Evolutionary conservation across 768 basidiomycete genomes (phyloP), one percentile per base, ranked within the genome.

Genomic region (Kwoniella sp.): DNA sequence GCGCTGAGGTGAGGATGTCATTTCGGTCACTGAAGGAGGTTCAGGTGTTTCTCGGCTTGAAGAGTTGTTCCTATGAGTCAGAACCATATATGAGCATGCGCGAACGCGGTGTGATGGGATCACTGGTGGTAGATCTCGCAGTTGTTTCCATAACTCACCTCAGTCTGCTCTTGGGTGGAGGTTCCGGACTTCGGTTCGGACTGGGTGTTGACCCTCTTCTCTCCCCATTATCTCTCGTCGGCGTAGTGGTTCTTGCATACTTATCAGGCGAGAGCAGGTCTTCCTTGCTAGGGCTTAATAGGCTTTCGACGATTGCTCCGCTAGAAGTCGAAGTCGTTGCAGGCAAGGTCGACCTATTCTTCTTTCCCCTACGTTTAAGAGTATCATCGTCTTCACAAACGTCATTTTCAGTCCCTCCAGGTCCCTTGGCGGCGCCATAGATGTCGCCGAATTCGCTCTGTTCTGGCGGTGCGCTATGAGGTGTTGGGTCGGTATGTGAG

Each of bases 101-200:
- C 34, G 34, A 13, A 5, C 34, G 13, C 5, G 13, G 34, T 34
- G 13, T 5, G 34, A 34, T 5, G 34, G 34, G 34, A 5, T 34
- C 13, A 5, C 34, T 5, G 8, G 41, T 17, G 8, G 41, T 45
- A 17, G n/a, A n/a, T n/a, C 8, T 45, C 41, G 17, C 48, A n/a
- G n/a, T n/a, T n/a, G n/a, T n/a, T n/a, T n/a, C n/a, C n/a, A n/a
- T n/a, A n/a, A 68, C 73, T 74, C 63, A 74, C 73, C 62, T 63
- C 22, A 31, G 26, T 26, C 73, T 71, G 57, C 73, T 74, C 38
- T 68, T 63, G 26, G 71, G 70, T 47, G 73, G 73, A 25, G 71
- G 70, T 59, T 74, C 70, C 7, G 73, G 73, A 67, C 73, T 74
- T 54, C 59, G 58, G 17, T 47, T 53, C 23, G 68, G 72, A 68